Evolutionary conservation across 345 rosid genomes (phyloP).

Genomic region (Leavenworthia alabamica): DNA sequence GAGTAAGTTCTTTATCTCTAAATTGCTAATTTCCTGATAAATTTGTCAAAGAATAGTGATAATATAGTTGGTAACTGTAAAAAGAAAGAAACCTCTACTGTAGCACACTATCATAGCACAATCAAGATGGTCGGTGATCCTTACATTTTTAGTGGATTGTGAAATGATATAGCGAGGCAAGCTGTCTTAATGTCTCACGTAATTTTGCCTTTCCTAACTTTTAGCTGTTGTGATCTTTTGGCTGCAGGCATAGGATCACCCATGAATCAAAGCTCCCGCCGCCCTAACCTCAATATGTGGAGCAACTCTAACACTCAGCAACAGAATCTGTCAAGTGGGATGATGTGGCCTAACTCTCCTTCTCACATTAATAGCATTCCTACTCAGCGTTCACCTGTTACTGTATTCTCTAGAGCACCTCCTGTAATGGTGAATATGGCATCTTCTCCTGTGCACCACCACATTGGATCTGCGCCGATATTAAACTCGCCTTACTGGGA

Average conservation of each 20-base stretch:
- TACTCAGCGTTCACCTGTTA: slow-evolving; percentile 50
- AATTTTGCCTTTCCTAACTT: not conserved
- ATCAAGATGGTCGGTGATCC: not conserved
- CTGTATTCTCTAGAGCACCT: slow-evolving; percentile 64
- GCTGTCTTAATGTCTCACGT: not conserved
- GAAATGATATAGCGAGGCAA: slow-evolving; percentile 10
- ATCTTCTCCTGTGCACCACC: slow-evolving; percentile 66
- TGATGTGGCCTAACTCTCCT: slow-evolving; percentile 81
- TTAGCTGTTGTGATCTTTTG: slow-evolving; percentile 14
- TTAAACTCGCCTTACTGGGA: slow-evolving; percentile 77
- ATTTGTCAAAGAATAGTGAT: not conserved
- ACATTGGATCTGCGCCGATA: slow-evolving; percentile 80
- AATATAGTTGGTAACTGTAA: not conserved
- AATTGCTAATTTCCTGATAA: slow-evolving; percentile 10
- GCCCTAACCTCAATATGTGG: slow-evolving; percentile 59
- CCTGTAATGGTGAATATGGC: slow-evolving; percentile 49
- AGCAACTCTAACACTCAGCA: slow-evolving; percentile 54
- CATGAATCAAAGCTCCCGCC: slow-evolving; percentile 61
- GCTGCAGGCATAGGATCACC: slow-evolving; percentile 38
- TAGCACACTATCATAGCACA: not conserved
- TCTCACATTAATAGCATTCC: slow-evolving; percentile 59
- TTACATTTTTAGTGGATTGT: slow-evolving; percentile 3
- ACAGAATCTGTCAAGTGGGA: slow-evolving; percentile 49
- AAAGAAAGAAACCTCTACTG: not conserved
- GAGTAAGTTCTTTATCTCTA: slow-evolving; percentile 38